Evolutionary conservation across 179 eudicot genomes (phyloP), one percentile per base, ranked within the genome.

Genomic region (Vitellaria paradoxa): DNA sequence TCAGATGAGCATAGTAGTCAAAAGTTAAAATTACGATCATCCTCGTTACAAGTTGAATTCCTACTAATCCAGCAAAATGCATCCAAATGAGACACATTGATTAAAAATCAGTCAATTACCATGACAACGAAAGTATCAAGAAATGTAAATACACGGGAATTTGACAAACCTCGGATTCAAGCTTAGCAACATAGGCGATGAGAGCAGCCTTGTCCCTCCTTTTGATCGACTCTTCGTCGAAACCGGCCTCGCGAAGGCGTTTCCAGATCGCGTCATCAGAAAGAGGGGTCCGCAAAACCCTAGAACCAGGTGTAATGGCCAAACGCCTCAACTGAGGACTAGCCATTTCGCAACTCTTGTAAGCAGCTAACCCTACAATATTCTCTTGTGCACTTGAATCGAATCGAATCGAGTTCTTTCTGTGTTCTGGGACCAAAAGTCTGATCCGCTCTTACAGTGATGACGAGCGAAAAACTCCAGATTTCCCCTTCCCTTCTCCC

Each of bases 131-230:
- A 59, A 59, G n/a, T 8, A 59, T 42, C 45, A 18, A 59, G 23
- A 59, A n/a, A 59, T 7, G 40, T 5, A 45, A 37, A 13, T 4
- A 64, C 20, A 17, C 40, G 9, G 6, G 47, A 62, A 61, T 23
- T 69, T 3, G 50, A 37, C 46, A 6, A 1, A 95, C 97, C 99
- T 95, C 95, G 73, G 90, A 84, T 88, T 95, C 99, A 61, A 95
- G 98, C 57, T 89, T 93, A 49, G 98, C 90, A 59, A 96, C 93
- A 77, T 93, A 92, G 21, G 97, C 95, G 24, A 93, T 89, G 20
- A 96, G 97, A 56, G 99, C 87, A 45, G 98, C 91, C 71, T 96
- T 96, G 83, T 96, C 99, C 60, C 98, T 85, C n/a, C 96, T 90
- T 30, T 91, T 91, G 83, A 96, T 87, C 0, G 97, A 90, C 57